Evolutionary conservation across 192 early-diverging fungal species (phyloP).

Genomic region (Backusella mclennaniae): DNA sequence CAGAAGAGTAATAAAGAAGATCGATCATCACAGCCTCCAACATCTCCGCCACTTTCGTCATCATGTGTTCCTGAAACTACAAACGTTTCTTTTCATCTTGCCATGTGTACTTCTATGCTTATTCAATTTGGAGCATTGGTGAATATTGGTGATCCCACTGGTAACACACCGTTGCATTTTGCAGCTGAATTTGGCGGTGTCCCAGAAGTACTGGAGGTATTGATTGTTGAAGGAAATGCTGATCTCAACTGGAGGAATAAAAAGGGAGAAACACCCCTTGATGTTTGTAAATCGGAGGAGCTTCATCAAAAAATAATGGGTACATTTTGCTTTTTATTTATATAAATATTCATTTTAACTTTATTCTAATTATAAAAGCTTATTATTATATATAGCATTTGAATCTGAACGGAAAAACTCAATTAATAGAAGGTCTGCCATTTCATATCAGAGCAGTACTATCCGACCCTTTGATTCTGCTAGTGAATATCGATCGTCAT

Average conservation of each 20-base stretch:
- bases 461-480: slow-evolving; percentile 30
- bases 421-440: not conserved
- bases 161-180: slow-evolving; percentile 53
- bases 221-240: slow-evolving; percentile 44
- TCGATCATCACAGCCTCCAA: not conserved
- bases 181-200: slow-evolving; percentile 52
- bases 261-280: slow-evolving; percentile 42
- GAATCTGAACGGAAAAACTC: slow-evolving; percentile 22
- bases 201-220: slow-evolving; percentile 43
- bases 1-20: slow-evolving; percentile 26
- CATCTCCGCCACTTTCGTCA: not conserved
- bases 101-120: slow-evolving; percentile 45
- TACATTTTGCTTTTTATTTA: not conserved
- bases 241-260: slow-evolving; percentile 44
- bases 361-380: slow-evolving; percentile 2
- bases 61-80: not conserved
- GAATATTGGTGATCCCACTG: slow-evolving; percentile 43
- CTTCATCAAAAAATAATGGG: slow-evolving; percentile 14
- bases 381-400: slow-evolving; percentile 9
- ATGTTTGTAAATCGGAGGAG: slow-evolving; percentile 47
- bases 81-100: slow-evolving; percentile 30
- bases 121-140: slow-evolving; percentile 47
- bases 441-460: slow-evolving; percentile 13
- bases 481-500: slow-evolving; percentile 20
- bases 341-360: not conserved